phyloP scores from a whole-genome alignment of 2,329 filamentous ascomycete genomes.

The Magnaporthiopsis rhizophila region DNA sequence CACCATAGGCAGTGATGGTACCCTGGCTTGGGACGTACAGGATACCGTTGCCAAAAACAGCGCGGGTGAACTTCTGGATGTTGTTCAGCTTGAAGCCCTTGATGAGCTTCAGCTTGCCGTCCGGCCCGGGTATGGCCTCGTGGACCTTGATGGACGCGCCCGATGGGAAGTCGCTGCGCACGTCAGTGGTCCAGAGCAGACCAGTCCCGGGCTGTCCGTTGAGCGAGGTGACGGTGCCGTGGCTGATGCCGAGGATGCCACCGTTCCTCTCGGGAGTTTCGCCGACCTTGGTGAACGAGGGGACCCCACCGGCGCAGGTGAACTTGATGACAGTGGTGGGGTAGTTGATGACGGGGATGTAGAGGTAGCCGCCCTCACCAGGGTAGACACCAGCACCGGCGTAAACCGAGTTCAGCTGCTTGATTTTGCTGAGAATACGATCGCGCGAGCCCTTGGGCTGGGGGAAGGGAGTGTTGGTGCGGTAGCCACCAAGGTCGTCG shows the following conservation, averaged over 20 bases:
- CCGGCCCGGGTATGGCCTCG: slow-evolving; percentile 59
- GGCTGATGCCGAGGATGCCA: slow-evolving; percentile 45
- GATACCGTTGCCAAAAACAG: slow-evolving; percentile 48
- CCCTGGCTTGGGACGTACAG: slow-evolving; percentile 46
- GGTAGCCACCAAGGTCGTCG: slow-evolving; percentile 40
- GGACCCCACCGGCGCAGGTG: slow-evolving; percentile 40
- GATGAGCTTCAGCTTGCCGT: slow-evolving; percentile 37
- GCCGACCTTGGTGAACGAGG: slow-evolving; percentile 45
- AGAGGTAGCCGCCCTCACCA: slow-evolving; percentile 38
- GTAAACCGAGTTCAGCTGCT: slow-evolving; percentile 41
- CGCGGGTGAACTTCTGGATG: slow-evolving; percentile 47
- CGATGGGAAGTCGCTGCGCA: slow-evolving; percentile 25
- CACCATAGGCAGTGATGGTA: slow-evolving; percentile 46
- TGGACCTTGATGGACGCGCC: slow-evolving; percentile 66
- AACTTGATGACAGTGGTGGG: slow-evolving; percentile 51
- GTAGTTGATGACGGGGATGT: slow-evolving; percentile 44
- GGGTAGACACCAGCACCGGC: slow-evolving; percentile 39
- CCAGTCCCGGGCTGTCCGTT: slow-evolving; percentile 45
- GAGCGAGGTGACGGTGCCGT: slow-evolving; percentile 48
- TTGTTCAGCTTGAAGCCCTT: slow-evolving; percentile 43
- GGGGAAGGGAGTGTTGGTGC: slow-evolving; percentile 30
- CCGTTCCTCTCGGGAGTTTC: slow-evolving; percentile 41
- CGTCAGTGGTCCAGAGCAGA: slow-evolving; percentile 48
- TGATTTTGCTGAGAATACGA: slow-evolving; percentile 31
- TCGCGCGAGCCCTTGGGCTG: slow-evolving; percentile 21